Conservation (phyloP, 495 filamentous ascomycete genomes). For the Talaromyces borbonicus region DNA sequence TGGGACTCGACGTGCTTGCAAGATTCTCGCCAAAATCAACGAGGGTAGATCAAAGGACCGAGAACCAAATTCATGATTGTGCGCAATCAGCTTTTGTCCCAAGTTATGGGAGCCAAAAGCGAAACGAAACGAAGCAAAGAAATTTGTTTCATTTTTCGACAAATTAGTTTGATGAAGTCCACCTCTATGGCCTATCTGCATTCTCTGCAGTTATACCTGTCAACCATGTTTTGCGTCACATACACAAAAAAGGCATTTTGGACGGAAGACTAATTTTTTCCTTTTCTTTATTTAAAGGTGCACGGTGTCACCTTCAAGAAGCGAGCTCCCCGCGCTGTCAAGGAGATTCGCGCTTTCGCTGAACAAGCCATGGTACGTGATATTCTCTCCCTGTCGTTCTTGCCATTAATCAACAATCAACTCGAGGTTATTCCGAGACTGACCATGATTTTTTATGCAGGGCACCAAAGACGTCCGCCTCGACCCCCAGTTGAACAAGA, state of each 20-base stretch:
- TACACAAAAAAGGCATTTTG: slow-evolving; percentile 40
- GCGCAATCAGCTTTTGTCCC: no score
- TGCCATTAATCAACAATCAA: neutral
- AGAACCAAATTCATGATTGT: no score
- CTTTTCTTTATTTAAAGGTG: slow-evolving; percentile 48
- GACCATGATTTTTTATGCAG: slow-evolving; percentile 29
- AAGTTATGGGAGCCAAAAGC: no score
- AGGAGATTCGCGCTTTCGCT: slow-evolving; percentile 95
- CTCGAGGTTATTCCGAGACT: no score
- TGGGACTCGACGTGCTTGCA: no score
- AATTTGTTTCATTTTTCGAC: slow-evolving; percentile 28
- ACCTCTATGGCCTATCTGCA: slow-evolving; percentile 36
- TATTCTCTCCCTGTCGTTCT: neutral
- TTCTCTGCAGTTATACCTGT: slow-evolving; percentile 4
- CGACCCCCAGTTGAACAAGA: slow-evolving; percentile 98
- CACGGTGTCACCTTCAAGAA: slow-evolving; percentile 99
- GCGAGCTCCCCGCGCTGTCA: slow-evolving; percentile 94
- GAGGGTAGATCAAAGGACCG: no score
- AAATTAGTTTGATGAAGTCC: slow-evolving; percentile 67
- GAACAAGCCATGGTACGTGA: slow-evolving; percentile 83
- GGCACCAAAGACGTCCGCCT: slow-evolving; percentile 96
- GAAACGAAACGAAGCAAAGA: no score
- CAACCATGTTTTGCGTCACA: slow-evolving; percentile 17
- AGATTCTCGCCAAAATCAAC: no score
- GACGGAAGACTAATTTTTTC: slow-evolving; percentile 48